phyloP scores from a whole-genome alignment of 2,329 filamentous ascomycete genomes.

The Metarhizium humberi region DNA sequence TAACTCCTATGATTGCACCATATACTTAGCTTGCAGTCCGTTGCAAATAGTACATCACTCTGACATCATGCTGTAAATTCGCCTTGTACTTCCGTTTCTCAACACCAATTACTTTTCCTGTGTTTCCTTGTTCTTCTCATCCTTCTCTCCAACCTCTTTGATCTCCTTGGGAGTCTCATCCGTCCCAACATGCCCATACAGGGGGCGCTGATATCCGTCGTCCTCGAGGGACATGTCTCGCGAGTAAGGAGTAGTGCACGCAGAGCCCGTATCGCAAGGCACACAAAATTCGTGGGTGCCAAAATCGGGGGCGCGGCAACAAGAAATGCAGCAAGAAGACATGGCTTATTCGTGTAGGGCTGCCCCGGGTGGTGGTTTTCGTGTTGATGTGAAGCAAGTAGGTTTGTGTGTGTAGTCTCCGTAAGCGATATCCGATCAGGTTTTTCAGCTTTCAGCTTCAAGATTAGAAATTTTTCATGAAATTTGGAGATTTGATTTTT shows the following conservation, averaged over 20 bases:
- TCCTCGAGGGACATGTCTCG: not conserved
- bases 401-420: no score
- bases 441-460: no score
- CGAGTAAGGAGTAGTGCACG: constrained; percentile 8
- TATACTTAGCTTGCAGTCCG: not conserved
- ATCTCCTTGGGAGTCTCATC: not conserved
- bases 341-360: no score
- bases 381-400: no score
- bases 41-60: not conserved
- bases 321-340: constrained; percentile 18
- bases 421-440: no score
- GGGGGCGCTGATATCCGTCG: not conserved
- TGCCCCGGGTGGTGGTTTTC: no score
- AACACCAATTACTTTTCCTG: not conserved
- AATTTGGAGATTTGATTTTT: no score
- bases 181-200: not conserved
- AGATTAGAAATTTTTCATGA: no score
- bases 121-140: not conserved
- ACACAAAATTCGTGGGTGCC: constrained; percentile 24
- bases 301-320: constrained; percentile 21
- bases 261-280: constrained; percentile 16
- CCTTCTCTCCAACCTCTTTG: not conserved
- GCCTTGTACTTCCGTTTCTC: not conserved
- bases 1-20: not conserved
- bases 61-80: not conserved